Base-by-base conservation (phyloP, 2,329 filamentous ascomycete species). In the Stagonosporopsis tanaceti region DNA sequence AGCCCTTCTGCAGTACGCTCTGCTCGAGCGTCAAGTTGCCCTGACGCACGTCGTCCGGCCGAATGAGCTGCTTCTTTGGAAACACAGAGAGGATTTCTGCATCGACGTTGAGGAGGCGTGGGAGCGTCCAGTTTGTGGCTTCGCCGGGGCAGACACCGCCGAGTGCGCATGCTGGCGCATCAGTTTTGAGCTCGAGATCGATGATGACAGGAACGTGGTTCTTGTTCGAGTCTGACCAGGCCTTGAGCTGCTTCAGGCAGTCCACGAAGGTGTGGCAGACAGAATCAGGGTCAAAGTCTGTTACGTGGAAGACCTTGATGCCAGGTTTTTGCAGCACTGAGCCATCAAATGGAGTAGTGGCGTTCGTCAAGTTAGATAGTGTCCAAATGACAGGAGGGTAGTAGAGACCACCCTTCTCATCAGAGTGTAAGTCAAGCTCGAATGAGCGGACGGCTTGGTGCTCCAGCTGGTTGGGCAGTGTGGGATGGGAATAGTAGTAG, bases 281-380 rank as follows among this genome's bases (percentile, higher is more conserved):
- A 24, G 75, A 66, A 60, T 80, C 76, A 2, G 81, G 76, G 62
- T 84, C 81, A 1, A 78, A 71, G 56, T 83, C 82, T 2, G 80
- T 78, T n/a, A 84, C 76, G 66, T 84, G 81, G 60, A 83, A 75
- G 17, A 84, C 77, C 60, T 84, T 84, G 52, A 80, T 75, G 7
- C 81, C 81, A 0, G 79, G 77, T 51, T 74, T 69, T 47, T 74
- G 68, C 60, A 81, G 73, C 4, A 77, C 57, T 4, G 75, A 27
- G 70, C 78, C 75, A 47, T 78, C 71, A n/a, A 73, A 75, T 0
- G 78, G 76, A 5, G 72, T 73, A 0, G 72, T 75, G 6, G 76
- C 62, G 17, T 77, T 74, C 5, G 77, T 77, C 22, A 80, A 60
- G 37, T 78, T 76, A 3, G 77, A 74, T 1, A 78, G 59, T 32